phyloP scores from a whole-genome alignment of 176 grass and related monocot genomes.

The Cocos nucifera region DNA sequence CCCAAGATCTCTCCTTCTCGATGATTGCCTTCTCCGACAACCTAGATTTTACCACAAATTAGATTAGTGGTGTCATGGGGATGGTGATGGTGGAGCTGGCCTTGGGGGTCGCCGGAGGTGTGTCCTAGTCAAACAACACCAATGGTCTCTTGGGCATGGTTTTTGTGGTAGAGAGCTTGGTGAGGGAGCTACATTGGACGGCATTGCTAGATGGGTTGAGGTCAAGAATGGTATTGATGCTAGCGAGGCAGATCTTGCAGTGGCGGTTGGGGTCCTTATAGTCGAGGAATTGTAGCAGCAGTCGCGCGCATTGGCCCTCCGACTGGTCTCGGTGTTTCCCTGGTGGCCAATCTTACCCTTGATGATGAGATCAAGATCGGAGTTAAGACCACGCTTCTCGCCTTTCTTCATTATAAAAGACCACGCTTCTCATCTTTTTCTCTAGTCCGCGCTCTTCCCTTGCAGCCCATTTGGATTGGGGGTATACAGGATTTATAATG shows the following conservation, averaged over 20 bases:
- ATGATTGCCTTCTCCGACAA: neutral
- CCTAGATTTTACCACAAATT: slow-evolving; percentile 39
- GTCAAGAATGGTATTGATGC: slow-evolving; percentile 78
- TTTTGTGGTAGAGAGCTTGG: slow-evolving; percentile 12
- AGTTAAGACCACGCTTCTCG: no score
- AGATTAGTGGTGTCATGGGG: slow-evolving; percentile 32
- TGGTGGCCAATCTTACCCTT: neutral
- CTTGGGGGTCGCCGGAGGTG: neutral
- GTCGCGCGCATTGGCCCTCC: slow-evolving; percentile 18
- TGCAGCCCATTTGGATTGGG: no score
- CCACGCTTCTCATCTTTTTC: no score
- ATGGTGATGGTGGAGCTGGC: slow-evolving; percentile 8
- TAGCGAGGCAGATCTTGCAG: slow-evolving; percentile 82
- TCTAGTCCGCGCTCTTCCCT: no score
- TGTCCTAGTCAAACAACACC: slow-evolving; percentile 16
- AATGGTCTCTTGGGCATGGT: neutral
- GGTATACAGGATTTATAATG: no score
- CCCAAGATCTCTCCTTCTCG: neutral
- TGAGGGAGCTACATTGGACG: slow-evolving; percentile 30
- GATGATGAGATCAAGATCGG: no score
- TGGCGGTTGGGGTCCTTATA: slow-evolving; percentile 88
- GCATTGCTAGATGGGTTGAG: slow-evolving; percentile 38
- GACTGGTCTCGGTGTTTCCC: slow-evolving; percentile 12
- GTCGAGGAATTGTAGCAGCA: slow-evolving; percentile 49
- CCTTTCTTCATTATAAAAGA: no score